Conservation (phyloP, 1,284 basidiomycete genomes). For the Sporisorium exsertum region DNA sequence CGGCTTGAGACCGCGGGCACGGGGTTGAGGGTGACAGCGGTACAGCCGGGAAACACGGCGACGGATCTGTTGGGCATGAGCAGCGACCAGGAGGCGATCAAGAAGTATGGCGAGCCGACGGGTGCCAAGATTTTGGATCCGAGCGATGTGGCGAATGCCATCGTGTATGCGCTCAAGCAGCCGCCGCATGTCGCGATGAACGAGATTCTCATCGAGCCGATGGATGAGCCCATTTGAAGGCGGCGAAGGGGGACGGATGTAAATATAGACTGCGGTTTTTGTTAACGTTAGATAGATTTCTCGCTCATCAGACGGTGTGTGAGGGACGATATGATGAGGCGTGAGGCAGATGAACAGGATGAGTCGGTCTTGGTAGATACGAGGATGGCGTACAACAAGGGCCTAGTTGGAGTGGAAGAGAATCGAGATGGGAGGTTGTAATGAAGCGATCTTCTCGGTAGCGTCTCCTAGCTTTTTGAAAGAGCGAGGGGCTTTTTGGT, state of each 20-base stretch:
- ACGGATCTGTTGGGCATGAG: conserved; percentile 67
- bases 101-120: conserved; percentile 65
- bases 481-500: too few species aligned
- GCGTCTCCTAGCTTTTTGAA: too few species aligned
- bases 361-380: too few species aligned
- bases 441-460: too few species aligned
- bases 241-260: neutral
- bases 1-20: conserved; percentile 65
- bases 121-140: conserved; percentile 66
- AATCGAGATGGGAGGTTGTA: too few species aligned
- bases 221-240: conserved; percentile 56
- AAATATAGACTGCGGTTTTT: neutral
- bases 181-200: conserved; percentile 66
- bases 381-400: too few species aligned
- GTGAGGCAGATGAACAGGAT: too few species aligned
- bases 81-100: conserved; percentile 63
- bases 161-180: conserved; percentile 64
- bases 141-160: conserved; percentile 61
- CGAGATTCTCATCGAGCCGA: conserved; percentile 60
- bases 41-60: conserved; percentile 66
- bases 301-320: too few species aligned
- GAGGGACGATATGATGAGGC: neutral
- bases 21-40: conserved; percentile 60
- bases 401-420: too few species aligned
- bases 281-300: neutral